phyloP scores from a whole-genome alignment of 208 protist species.

The Trypanosoma scelopori region DNA sequence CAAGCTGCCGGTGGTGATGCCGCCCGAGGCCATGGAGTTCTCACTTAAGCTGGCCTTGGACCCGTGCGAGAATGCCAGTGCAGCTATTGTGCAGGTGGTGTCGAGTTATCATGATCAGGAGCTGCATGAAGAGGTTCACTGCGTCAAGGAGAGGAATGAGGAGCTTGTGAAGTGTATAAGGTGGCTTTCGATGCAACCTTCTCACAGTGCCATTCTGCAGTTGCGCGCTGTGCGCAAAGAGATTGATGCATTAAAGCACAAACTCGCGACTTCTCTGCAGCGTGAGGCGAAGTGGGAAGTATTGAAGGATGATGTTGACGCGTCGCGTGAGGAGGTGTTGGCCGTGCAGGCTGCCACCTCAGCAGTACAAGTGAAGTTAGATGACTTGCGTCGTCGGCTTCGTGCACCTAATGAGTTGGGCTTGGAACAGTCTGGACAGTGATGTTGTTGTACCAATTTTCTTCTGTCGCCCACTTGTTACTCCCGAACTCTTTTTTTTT shows the following conservation, averaged over 20 bases:
- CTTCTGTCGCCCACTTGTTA: too few relatives aligned
- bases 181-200: slow-evolving; percentile 29
- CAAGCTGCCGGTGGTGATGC: not conserved
- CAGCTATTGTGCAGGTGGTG: not conserved
- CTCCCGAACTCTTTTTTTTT: too few relatives aligned
- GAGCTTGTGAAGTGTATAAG: slow-evolving; percentile 22
- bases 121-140: slow-evolving; percentile 27
- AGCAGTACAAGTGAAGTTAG: slow-evolving; percentile 10
- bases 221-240: slow-evolving; percentile 27
- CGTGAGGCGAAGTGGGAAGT: slow-evolving; percentile 35
- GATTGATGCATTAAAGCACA: slow-evolving; percentile 19
- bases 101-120: slow-evolving; percentile 20
- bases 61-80: not conserved
- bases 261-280: slow-evolving; percentile 16
- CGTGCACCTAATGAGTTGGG: not conserved
- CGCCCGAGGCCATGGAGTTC: not conserved
- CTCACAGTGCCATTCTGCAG: slow-evolving; percentile 26
- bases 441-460: too few relatives aligned
- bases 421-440: too few relatives aligned
- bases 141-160: slow-evolving; percentile 15
- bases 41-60: not conserved
- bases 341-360: slow-evolving; percentile 21
- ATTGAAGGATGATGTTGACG: slow-evolving; percentile 20
- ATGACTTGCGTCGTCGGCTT: slow-evolving; percentile 2
- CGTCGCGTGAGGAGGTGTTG: slow-evolving; percentile 8